These are phyloP conservation scores for Talaromyces sp. DNA, from an alignment of 2,329 filamentous ascomycete genomes.

Conservation along the genomic window DNA sequence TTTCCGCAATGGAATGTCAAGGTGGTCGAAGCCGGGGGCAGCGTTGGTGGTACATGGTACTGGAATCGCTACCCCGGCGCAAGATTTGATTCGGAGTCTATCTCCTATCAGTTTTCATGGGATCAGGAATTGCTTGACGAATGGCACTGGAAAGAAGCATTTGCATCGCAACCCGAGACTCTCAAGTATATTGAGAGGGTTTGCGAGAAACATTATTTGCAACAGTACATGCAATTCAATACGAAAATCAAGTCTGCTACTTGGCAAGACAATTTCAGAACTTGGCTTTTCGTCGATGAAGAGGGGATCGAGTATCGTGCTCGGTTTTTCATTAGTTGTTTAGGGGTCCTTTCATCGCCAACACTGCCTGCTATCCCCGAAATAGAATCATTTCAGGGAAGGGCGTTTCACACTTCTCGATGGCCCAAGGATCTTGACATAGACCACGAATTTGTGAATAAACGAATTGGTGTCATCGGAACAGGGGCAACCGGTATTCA, in stretches of 20 bases:
- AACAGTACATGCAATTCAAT: slow-evolving; percentile 36
- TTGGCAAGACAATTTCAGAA: neutral
- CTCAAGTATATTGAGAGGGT: slow-evolving; percentile 30
- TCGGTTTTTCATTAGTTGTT: neutral
- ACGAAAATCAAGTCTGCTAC: slow-evolving; percentile 11
- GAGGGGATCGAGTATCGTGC: neutral
- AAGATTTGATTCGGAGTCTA: slow-evolving; percentile 43
- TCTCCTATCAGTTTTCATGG: slow-evolving; percentile 35
- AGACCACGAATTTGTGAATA: slow-evolving; percentile 27
- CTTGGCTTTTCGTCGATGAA: neutral
- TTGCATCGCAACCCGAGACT: slow-evolving; percentile 28
- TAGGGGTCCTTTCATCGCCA: slow-evolving; percentile 18
- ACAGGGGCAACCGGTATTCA: slow-evolving; percentile 41
- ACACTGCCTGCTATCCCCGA: slow-evolving; percentile 30
- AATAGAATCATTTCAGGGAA: slow-evolving; percentile 34
- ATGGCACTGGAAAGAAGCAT: slow-evolving; percentile 33
- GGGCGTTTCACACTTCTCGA: slow-evolving; percentile 34
- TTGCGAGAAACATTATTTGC: slow-evolving; percentile 26
- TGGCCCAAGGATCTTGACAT: slow-evolving; percentile 26
- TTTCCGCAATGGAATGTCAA: too few species aligned
- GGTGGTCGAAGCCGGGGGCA: too few species aligned
- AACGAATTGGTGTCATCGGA: slow-evolving; percentile 38
- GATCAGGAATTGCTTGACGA: slow-evolving; percentile 18
- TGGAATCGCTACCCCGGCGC: slow-evolving; percentile 45
- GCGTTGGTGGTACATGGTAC: slow-evolving; percentile 39